phyloP scores from a whole-genome alignment of 208 protist species.

The Naegleria gruberi region DNA sequence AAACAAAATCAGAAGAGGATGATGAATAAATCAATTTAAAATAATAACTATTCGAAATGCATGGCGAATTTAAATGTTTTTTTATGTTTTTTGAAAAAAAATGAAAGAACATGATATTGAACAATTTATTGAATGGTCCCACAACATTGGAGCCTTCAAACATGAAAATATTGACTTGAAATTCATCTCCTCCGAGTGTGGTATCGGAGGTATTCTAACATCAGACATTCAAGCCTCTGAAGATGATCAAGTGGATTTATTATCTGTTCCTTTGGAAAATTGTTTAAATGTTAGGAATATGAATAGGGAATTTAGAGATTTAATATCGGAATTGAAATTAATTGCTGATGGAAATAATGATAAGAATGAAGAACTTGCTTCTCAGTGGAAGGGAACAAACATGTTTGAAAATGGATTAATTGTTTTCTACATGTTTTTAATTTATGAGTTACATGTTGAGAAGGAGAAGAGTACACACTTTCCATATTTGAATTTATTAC shows the following conservation, averaged over 20 bases:
- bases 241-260: neutral
- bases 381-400: neutral
- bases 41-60: too few species aligned
- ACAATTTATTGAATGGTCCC: neutral
- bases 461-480: neutral
- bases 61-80: too few species aligned
- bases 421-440: neutral
- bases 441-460: neutral
- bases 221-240: neutral
- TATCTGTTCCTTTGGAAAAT: neutral
- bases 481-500: constrained; percentile 10
- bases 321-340: neutral
- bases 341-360: neutral
- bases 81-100: neutral
- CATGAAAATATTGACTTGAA: neutral
- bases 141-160: neutral
- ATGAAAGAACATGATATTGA: neutral
- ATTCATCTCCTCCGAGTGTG: neutral
- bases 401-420: neutral
- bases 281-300: constrained; percentile 7
- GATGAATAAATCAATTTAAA: too few species aligned
- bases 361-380: neutral
- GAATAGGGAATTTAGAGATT: neutral
- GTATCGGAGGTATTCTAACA: neutral
- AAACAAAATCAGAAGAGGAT: neutral